phyloP scores from a whole-genome alignment of 441 rosid genomes.

The Arabidopsis lyrata region DNA sequence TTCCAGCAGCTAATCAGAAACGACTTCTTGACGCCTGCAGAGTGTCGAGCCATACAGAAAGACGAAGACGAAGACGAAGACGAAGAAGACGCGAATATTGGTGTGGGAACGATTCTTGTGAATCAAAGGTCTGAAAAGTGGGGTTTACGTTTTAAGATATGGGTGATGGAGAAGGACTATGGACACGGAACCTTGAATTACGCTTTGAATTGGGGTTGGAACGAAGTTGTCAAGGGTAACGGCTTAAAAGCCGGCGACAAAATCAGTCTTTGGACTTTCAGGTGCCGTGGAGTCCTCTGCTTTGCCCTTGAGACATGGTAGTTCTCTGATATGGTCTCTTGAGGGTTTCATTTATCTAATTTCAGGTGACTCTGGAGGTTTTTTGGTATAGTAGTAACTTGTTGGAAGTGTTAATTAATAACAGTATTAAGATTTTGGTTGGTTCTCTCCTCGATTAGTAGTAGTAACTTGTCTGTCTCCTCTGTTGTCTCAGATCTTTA shows the following conservation, averaged over 20 bases:
- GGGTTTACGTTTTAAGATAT: slow-evolving; percentile 9
- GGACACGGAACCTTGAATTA: slow-evolving; percentile 9
- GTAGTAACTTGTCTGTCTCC: neutral
- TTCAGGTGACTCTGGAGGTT: too few relatives aligned
- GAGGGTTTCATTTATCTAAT: too few relatives aligned
- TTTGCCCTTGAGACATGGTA: neutral
- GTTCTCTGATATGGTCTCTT: too few relatives aligned
- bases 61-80: neutral
- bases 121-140: neutral
- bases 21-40: neutral
- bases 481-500: neutral
- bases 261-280: slow-evolving; percentile 20
- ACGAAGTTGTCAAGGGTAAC: slow-evolving; percentile 1
- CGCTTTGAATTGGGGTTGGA: slow-evolving; percentile 19
- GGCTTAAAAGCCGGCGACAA: neutral
- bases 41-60: neutral
- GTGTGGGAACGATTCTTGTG: slow-evolving; percentile 5
- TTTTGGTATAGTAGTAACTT: too few relatives aligned
- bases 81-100: neutral
- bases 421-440: too few relatives aligned
- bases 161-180: slow-evolving; percentile 2
- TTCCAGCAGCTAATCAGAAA: neutral
- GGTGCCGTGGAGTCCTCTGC: slow-evolving; percentile 18
- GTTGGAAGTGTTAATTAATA: too few relatives aligned
- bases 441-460: too few relatives aligned